A percentile compares a stretch with the other conserved stretches of the same genome.
These are phyloP conservation scores for Luffa acutangula DNA, from an alignment of 306 rosid species.

Conservation along the genomic window DNA sequence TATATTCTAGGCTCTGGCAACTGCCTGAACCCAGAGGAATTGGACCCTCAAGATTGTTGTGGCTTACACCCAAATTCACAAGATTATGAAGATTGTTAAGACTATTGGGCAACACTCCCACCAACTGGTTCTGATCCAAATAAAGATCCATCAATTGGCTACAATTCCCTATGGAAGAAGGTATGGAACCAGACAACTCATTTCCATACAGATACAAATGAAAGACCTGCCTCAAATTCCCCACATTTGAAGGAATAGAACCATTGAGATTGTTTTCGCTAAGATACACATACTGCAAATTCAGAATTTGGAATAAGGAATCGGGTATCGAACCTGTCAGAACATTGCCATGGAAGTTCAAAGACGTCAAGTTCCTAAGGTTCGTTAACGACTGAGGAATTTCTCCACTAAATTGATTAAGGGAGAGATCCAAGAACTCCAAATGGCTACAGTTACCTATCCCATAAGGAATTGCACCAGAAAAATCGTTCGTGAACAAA, in stretches of 20 bases:
- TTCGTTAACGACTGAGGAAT: slow-evolving; percentile 31
- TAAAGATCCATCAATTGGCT: slow-evolving; percentile 26
- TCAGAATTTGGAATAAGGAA: slow-evolving; percentile 32
- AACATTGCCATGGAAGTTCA: slow-evolving; percentile 24
- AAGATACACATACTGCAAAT: slow-evolving; percentile 21
- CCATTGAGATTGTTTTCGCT: slow-evolving; percentile 36
- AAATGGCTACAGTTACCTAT: slow-evolving; percentile 36
- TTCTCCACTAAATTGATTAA: slow-evolving; percentile 31
- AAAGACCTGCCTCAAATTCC: slow-evolving; percentile 29
- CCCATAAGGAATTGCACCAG: slow-evolving; percentile 31
- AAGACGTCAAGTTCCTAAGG: slow-evolving; percentile 16
- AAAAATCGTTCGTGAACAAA: slow-evolving; percentile 23
- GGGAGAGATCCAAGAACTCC: slow-evolving; percentile 29
- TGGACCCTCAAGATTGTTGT: slow-evolving; percentile 41
- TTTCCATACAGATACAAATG: slow-evolving; percentile 25
- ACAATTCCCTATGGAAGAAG: slow-evolving; percentile 59
- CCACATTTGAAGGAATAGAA: slow-evolving; percentile 43
- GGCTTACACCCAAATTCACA: slow-evolving; percentile 10
- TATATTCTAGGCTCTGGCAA: slow-evolving; percentile 24
- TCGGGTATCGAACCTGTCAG: slow-evolving; percentile 39
- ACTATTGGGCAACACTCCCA: slow-evolving; percentile 44
- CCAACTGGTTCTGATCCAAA: slow-evolving; percentile 28
- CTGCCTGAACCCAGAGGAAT: slow-evolving; percentile 37
- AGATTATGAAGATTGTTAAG: slow-evolving; percentile 39
- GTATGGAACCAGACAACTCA: slow-evolving; percentile 42